Base-by-base conservation (phyloP, 805 yeast species). In the Kazachstania africana region DNA sequence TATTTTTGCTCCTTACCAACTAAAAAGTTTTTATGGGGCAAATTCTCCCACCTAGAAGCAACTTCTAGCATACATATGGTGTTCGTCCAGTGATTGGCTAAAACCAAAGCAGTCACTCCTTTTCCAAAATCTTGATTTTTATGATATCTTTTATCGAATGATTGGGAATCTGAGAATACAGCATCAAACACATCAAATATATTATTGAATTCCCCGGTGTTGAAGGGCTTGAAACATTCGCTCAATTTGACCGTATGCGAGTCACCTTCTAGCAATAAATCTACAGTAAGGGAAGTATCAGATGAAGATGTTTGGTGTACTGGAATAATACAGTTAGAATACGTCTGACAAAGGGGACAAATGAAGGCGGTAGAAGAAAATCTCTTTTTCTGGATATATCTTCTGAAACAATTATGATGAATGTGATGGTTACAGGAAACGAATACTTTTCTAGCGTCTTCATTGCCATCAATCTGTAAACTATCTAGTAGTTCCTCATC, bases 361-460 rank as follows among this genome's bases (percentile, higher is more conserved):
- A 83, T 58, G 45, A 84, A 83, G 39, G 81, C 85, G 14, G 70
- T 67, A 17, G 70, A 69, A 8, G 68, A 67, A 3, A 63, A 52
- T 39, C 63, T 37, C 72, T 80, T 53, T 80, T 64, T 24, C 78
- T 75, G 39, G 71, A 75, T 54, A 48, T 72, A 77, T 33, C 77
- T 75, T 35, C 66, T 53, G 51, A 78, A 82, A 54, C 99, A 91
- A 13, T 66, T 63, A 42, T 67, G 74, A 53, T 91, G 99, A 72
- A 91, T 78, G 6, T 88, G 83, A 56, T 91, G 99, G 12, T 95
- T 93, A 60, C 99, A 91, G 23, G 95, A 83, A 35, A 73, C 75
- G 10, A 81, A 64, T 0, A 79, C 59, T 34, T 47, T 48, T 25
- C 48, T 41, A n/a, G 37, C 34, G 13, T 35, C 39, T 14, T 28